Evolutionary conservation across 495 filamentous ascomycete species (phyloP).

Genomic region (Neurospora africana): DNA sequence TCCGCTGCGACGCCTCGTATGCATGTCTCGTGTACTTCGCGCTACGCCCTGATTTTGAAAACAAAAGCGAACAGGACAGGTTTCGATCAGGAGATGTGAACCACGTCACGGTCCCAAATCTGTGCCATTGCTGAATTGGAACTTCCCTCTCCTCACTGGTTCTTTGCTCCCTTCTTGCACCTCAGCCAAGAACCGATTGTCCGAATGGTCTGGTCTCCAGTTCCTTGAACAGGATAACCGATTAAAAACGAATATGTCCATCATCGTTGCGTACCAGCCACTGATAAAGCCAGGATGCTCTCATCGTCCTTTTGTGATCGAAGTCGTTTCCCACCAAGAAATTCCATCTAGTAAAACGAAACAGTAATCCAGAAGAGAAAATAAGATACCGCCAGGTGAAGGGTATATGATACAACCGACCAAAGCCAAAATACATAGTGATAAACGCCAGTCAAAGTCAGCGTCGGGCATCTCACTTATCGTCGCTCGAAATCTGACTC

Average conservation of each 20-base stretch:
- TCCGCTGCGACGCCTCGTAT: not conserved
- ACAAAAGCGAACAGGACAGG: not conserved
- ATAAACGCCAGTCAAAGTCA: not conserved
- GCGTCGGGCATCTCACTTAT: not conserved
- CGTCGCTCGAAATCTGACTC: not conserved
- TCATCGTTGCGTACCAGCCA: not conserved
- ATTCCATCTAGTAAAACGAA: not conserved
- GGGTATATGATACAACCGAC: not conserved
- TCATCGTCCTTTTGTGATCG: not conserved
- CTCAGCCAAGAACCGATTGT: not conserved
- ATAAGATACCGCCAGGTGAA: not conserved
- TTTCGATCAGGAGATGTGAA: not conserved
- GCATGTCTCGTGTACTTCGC: conserved; percentile 10
- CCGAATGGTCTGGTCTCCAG: not conserved
- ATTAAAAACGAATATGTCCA: not conserved
- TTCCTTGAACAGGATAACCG: not conserved
- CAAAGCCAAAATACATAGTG: not conserved
- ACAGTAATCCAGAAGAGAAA: not conserved
- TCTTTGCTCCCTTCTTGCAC: not conserved
- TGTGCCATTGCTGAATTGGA: not conserved
- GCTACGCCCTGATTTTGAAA: not conserved
- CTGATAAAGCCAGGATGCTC: not conserved
- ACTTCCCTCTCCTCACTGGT: not conserved
- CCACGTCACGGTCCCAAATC: not conserved
- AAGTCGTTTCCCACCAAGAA: not conserved